phyloP scores from a whole-genome alignment of 495 filamentous ascomycete species.

The Aspergillus mulundensis region DNA sequence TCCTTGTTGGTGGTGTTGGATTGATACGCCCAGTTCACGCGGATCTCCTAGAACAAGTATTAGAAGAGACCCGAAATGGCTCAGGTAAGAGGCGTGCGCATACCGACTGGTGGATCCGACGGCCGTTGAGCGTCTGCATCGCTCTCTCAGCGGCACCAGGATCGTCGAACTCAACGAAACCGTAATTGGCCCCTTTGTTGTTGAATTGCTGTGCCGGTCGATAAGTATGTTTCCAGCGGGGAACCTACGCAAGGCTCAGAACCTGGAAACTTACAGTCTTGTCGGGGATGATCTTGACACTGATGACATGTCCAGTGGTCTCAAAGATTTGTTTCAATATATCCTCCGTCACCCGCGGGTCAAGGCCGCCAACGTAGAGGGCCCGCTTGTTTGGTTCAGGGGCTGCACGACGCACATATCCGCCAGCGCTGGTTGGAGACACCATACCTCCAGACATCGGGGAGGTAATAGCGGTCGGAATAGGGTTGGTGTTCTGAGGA shows the following conservation, averaged over 20 bases:
- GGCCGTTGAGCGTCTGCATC: conserved; percentile 94
- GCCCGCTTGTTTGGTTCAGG: conserved; percentile 99
- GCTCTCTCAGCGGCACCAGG: conserved; percentile 93
- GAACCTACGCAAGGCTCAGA: not conserved
- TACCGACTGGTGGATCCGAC: conserved; percentile 92
- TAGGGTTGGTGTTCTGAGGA: conserved; percentile 94
- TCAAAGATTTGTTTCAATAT: conserved; percentile 98
- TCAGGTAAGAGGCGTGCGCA: conserved; percentile 24
- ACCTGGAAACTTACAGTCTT: conserved; percentile 74
- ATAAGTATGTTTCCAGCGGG: conserved; percentile 8
- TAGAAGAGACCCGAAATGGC: conserved; percentile 5
- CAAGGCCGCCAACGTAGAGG: conserved; percentile 92
- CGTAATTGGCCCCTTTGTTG: conserved; percentile 98
- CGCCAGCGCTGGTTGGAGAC: conserved; percentile 74
- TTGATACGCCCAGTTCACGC: conserved; percentile 99
- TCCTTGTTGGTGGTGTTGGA: conserved; percentile 94
- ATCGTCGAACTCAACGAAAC: conserved; percentile 98
- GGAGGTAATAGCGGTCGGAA: conserved; percentile 88
- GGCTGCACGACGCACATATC: conserved; percentile 84
- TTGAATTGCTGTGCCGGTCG: conserved; percentile 48
- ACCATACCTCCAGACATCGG: conserved; percentile 76
- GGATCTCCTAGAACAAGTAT: conserved; percentile 72
- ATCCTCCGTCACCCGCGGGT: conserved; percentile 94
- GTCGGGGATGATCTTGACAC: conserved; percentile 98
- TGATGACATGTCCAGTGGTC: conserved; percentile 96